Percentiles rank a stretch among this genome's conserved stretches.
Evolutionary conservation across 352 stramenopile species (phyloP).

Genomic region (Globisporangium parvum): DNA sequence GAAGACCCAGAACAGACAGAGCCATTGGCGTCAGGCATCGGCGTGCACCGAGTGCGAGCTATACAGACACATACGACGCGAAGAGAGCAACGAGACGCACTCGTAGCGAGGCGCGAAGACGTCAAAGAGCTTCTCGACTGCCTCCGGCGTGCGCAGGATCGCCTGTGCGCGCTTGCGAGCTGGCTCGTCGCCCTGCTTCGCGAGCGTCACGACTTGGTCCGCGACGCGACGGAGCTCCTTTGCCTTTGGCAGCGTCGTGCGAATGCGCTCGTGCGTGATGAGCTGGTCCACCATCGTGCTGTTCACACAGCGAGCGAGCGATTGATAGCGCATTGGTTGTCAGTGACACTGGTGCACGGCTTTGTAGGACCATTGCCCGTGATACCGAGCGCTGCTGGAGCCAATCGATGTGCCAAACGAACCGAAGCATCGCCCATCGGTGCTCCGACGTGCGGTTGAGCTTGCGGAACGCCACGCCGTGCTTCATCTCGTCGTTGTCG

Average conservation of each 20-base stretch:
- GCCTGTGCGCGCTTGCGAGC: constrained; percentile 73
- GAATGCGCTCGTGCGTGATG: constrained; percentile 97
- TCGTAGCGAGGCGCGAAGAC: constrained; percentile 94
- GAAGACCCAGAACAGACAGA: constrained; percentile 1
- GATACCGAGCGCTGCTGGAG: background rate
- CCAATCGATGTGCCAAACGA: constrained; percentile 13
- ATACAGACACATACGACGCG: background rate
- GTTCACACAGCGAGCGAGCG: background rate
- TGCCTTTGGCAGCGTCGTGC: constrained; percentile 95
- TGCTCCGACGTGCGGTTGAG: constrained; percentile 91
- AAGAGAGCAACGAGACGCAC: constrained; percentile 31
- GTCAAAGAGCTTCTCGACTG: constrained; percentile 95
- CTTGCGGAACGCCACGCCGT: constrained; percentile 84
- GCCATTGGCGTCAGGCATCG: background rate
- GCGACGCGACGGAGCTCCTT: constrained; percentile 93
- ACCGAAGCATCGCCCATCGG: constrained; percentile 95
- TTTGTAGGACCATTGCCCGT: background rate
- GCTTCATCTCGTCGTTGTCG: constrained; percentile 51
- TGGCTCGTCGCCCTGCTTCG: constrained; percentile 89
- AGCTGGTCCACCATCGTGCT: constrained; percentile 96
- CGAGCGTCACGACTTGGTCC: constrained; percentile 94
- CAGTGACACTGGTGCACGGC: too few species aligned
- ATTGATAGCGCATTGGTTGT: background rate
- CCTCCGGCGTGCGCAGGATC: constrained; percentile 87
- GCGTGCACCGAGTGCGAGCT: background rate